These are phyloP conservation scores for Pseudopithomyces chartarum DNA, from an alignment of 2,329 filamentous ascomycete genomes.

Conservation along the genomic window DNA sequence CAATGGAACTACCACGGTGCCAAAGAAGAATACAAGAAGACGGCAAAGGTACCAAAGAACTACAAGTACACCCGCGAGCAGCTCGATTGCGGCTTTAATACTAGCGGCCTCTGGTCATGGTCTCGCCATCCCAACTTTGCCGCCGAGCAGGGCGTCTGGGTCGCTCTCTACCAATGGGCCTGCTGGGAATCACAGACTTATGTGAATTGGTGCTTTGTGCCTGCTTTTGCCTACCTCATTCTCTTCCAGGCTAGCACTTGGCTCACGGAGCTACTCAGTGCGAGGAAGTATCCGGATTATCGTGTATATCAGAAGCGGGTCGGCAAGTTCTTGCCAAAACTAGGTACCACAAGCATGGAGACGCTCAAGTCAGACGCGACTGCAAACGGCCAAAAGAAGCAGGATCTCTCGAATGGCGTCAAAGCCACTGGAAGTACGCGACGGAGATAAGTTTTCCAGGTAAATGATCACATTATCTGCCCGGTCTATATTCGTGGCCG, in stretches of 20 bases:
- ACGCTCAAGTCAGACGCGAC: slow-evolving; percentile 16
- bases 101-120: slow-evolving; percentile 82
- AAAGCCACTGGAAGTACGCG: slow-evolving; percentile 22
- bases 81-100: slow-evolving; percentile 87
- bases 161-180: slow-evolving; percentile 85
- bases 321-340: slow-evolving; percentile 77
- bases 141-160: slow-evolving; percentile 90
- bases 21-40: slow-evolving; percentile 75
- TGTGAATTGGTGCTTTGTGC: slow-evolving; percentile 79
- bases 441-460: slow-evolving; percentile 4
- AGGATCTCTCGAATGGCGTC: slow-evolving; percentile 4
- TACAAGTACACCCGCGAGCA: slow-evolving; percentile 72
- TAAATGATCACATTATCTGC: too few relatives aligned
- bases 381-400: slow-evolving; percentile 25
- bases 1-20: slow-evolving; percentile 90
- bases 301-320: slow-evolving; percentile 80
- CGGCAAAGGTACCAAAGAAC: slow-evolving; percentile 68
- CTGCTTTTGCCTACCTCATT: slow-evolving; percentile 70
- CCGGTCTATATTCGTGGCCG: too few relatives aligned
- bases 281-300: slow-evolving; percentile 88
- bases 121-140: slow-evolving; percentile 95
- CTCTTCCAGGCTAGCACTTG: slow-evolving; percentile 90
- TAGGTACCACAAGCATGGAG: slow-evolving; percentile 39
- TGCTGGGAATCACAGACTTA: slow-evolving; percentile 73
- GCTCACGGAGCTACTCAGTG: slow-evolving; percentile 82